Percentiles rank a stretch among this genome's conserved stretches.
These are phyloP conservation scores for Arachnopeziza araneosa DNA, from an alignment of 2,329 filamentous ascomycete species.

Conservation along the genomic window DNA sequence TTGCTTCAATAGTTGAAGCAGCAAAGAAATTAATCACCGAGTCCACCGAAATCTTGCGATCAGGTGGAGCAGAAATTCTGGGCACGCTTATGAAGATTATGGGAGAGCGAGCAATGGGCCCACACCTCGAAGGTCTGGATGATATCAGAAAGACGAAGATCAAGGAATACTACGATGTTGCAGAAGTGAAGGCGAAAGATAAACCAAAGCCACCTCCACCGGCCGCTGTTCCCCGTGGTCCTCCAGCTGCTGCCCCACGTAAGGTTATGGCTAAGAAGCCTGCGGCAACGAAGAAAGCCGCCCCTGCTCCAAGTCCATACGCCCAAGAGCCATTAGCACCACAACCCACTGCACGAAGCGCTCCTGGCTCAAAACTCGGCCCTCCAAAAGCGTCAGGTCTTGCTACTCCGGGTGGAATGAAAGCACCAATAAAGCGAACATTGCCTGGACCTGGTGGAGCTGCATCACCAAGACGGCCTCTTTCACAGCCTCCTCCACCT, in stretches of 20 bases:
- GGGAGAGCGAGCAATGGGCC: slow-evolving; percentile 91
- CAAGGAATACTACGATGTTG: slow-evolving; percentile 81
- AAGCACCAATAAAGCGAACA: slow-evolving; percentile 52
- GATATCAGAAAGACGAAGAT: slow-evolving; percentile 95
- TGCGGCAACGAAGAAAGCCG: slow-evolving; percentile 43
- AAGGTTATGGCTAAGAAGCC: slow-evolving; percentile 38
- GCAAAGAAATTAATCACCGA: slow-evolving; percentile 88
- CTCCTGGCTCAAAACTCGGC: slow-evolving; percentile 46
- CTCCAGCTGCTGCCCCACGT: slow-evolving; percentile 36
- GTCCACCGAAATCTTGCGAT: slow-evolving; percentile 76
- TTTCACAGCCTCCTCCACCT: slow-evolving; percentile 45
- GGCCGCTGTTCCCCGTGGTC: slow-evolving; percentile 52
- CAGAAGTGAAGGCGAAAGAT: slow-evolving; percentile 82
- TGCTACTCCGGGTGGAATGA: slow-evolving; percentile 39
- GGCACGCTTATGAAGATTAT: slow-evolving; percentile 98
- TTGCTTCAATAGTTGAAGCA: slow-evolving; percentile 78
- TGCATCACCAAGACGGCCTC: slow-evolving; percentile 31
- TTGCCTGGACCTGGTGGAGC: slow-evolving; percentile 42
- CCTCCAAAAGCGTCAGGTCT: slow-evolving; percentile 48
- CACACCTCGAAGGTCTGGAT: slow-evolving; percentile 84
- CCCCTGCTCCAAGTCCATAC: slow-evolving; percentile 39
- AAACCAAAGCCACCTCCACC: slow-evolving; percentile 76
- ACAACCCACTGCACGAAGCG: slow-evolving; percentile 49
- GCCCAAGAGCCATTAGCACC: slow-evolving; percentile 49
- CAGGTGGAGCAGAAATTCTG: slow-evolving; percentile 85